These are phyloP conservation scores for Eucalyptus erythrocorys DNA, from an alignment of 345 rosid species.

Conservation along the genomic window DNA sequence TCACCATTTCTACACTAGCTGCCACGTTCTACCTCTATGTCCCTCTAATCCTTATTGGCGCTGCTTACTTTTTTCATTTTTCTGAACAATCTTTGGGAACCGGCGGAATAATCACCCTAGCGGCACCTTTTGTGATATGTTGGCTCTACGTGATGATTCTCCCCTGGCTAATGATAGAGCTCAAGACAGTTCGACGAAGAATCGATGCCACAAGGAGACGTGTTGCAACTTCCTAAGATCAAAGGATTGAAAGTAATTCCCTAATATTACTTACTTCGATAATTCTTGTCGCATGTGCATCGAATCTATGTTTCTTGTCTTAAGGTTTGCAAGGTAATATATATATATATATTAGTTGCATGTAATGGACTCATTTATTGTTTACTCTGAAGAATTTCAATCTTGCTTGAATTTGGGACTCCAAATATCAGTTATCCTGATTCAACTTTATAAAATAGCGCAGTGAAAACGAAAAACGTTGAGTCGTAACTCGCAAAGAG, in stretches of 20 bases:
- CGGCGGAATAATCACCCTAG: no score
- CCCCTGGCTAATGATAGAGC: no score
- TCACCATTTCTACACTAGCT: no score
- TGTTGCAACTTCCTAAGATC: not conserved
- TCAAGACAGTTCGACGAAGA: not conserved
- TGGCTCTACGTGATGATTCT: no score
- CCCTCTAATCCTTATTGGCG: no score
- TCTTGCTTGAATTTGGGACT: not conserved
- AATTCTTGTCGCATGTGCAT: not conserved
- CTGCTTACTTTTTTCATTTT: no score
- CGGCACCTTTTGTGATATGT: no score
- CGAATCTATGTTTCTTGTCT: not conserved
- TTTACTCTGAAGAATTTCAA: not conserved
- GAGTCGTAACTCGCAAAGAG: not conserved
- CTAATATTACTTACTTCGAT: not conserved
- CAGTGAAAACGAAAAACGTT: not conserved
- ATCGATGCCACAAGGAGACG: not conserved
- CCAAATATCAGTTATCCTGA: not conserved
- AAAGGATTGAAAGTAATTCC: not conserved
- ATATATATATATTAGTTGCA: not conserved
- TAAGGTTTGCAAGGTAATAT: not conserved
- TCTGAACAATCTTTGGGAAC: no score
- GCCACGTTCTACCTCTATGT: no score
- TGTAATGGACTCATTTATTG: not conserved
- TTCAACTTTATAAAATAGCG: not conserved